Evolutionary conservation across 768 basidiomycete genomes (phyloP).

Genomic region (Russula vinacea): DNA sequence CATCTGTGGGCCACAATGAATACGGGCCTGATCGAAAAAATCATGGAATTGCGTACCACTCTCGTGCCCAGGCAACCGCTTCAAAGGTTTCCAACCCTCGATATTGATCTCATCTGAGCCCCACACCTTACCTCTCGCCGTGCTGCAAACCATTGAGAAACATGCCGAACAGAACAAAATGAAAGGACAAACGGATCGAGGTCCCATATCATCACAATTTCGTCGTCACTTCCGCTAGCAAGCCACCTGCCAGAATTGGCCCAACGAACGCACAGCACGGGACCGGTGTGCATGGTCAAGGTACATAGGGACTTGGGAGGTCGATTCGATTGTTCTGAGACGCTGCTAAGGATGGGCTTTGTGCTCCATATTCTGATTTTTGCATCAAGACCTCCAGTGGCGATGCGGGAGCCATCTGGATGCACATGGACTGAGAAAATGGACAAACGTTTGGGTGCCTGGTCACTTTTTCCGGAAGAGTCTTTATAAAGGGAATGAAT

Average conservation of each 20-base stretch:
- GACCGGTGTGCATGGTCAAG: constrained; percentile 89
- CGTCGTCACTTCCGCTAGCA: constrained; percentile 95
- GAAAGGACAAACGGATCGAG: constrained; percentile 77
- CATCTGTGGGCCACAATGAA: constrained; percentile 52
- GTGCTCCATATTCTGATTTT: constrained; percentile 98
- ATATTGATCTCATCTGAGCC: constrained; percentile 94
- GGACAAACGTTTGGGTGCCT: constrained; percentile 61
- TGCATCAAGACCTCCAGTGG: constrained; percentile 95
- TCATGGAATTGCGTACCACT: constrained; percentile 58
- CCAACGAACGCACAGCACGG: constrained; percentile 90
- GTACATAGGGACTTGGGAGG: constrained; percentile 89
- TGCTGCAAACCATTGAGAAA: constrained; percentile 41
- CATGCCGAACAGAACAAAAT: background rate
- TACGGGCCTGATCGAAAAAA: constrained; percentile 14
- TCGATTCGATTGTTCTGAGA: constrained; percentile 61
- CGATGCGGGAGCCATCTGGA: constrained; percentile 92
- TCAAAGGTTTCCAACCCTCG: constrained; percentile 95
- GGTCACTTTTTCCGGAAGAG: constrained; percentile 55
- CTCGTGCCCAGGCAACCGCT: constrained; percentile 88
- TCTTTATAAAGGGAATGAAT: constrained; percentile 34
- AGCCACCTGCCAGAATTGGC: constrained; percentile 90
- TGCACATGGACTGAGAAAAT: constrained; percentile 95
- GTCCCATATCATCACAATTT: constrained; percentile 96
- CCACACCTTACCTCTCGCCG: constrained; percentile 83
- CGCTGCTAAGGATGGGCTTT: constrained; percentile 80